phyloP scores from a whole-genome alignment of 2,329 filamentous ascomycete species.

The Capronia coronata region DNA sequence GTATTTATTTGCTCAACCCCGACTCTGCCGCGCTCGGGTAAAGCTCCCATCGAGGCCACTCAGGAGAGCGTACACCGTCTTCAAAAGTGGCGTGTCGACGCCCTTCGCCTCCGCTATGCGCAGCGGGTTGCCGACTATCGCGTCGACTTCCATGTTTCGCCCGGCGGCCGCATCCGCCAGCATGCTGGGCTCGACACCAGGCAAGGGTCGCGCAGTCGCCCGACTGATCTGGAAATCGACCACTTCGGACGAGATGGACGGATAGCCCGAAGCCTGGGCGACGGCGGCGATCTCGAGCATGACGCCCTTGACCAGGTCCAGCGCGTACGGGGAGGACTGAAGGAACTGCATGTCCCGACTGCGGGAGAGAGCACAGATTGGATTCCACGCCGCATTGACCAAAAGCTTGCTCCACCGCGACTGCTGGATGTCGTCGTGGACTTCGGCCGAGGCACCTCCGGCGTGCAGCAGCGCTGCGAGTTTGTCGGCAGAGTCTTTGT shows the following conservation, averaged over 20 bases:
- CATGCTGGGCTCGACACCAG: slow-evolving; percentile 47
- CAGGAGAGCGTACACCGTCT: slow-evolving; percentile 42
- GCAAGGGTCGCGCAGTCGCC: slow-evolving; percentile 34
- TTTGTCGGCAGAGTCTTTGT: slow-evolving; percentile 31
- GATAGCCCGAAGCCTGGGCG: slow-evolving; percentile 39
- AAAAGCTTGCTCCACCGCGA: slow-evolving; percentile 57
- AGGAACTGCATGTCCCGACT: slow-evolving; percentile 50
- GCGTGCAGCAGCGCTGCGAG: slow-evolving; percentile 41
- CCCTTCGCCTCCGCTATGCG: slow-evolving; percentile 37
- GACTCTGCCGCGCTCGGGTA: neutral
- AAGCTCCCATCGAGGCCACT: slow-evolving; percentile 33
- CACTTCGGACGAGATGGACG: slow-evolving; percentile 32
- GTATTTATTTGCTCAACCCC: neutral
- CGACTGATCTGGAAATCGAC: slow-evolving; percentile 36
- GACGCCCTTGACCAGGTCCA: slow-evolving; percentile 33
- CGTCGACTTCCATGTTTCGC: slow-evolving; percentile 45
- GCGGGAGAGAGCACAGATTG: slow-evolving; percentile 52
- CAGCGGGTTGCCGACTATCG: slow-evolving; percentile 45
- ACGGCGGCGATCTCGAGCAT: slow-evolving; percentile 44
- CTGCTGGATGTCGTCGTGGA: slow-evolving; percentile 50
- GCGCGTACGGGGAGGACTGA: slow-evolving; percentile 36
- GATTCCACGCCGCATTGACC: slow-evolving; percentile 57
- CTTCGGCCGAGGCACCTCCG: slow-evolving; percentile 43
- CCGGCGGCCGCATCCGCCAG: slow-evolving; percentile 41
- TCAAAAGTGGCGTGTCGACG: slow-evolving; percentile 39